A percentile compares a stretch with the other conserved stretches of the same genome.
Evolutionary conservation across 2,329 filamentous ascomycete species (phyloP).

Genomic region (Arthrobotrys iridis): DNA sequence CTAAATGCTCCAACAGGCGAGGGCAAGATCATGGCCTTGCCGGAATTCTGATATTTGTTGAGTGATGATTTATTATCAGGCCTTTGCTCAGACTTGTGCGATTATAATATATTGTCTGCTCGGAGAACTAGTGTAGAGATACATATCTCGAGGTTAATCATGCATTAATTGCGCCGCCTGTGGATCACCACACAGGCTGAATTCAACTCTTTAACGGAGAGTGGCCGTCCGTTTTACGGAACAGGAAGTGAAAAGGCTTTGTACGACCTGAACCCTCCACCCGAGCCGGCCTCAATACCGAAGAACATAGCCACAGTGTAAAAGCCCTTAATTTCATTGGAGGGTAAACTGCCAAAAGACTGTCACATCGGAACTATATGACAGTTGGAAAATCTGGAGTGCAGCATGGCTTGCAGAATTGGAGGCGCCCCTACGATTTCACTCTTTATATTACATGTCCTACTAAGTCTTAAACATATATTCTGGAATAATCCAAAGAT

Average conservation of each 20-base stretch:
- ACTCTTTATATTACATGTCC: slow-evolving; percentile 10
- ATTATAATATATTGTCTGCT: neutral
- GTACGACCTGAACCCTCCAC: neutral
- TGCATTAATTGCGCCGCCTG: neutral
- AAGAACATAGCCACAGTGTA: neutral
- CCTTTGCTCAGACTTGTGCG: neutral
- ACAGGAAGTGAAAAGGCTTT: neutral
- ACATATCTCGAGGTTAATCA: neutral
- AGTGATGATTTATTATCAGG: neutral
- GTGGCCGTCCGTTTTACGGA: neutral
- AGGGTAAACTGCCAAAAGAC: slow-evolving; percentile 13
- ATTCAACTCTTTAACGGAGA: neutral
- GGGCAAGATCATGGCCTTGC: neutral
- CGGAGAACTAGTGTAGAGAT: neutral
- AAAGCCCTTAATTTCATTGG: slow-evolving; percentile 19
- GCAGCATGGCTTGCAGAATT: slow-evolving; percentile 41
- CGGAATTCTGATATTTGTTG: neutral
- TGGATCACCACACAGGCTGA: neutral
- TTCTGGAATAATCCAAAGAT: slow-evolving; percentile 10
- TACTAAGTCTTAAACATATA: neutral
- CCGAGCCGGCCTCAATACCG: slow-evolving; percentile 9
- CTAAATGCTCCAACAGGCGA: slow-evolving; percentile 10
- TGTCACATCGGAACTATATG: neutral
- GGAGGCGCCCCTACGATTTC: neutral
- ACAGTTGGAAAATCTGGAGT: slow-evolving; percentile 29